Evolutionary conservation across 768 basidiomycete genomes (phyloP), one percentile per base, ranked within the genome.

Genomic region (Pisolithus albus): DNA sequence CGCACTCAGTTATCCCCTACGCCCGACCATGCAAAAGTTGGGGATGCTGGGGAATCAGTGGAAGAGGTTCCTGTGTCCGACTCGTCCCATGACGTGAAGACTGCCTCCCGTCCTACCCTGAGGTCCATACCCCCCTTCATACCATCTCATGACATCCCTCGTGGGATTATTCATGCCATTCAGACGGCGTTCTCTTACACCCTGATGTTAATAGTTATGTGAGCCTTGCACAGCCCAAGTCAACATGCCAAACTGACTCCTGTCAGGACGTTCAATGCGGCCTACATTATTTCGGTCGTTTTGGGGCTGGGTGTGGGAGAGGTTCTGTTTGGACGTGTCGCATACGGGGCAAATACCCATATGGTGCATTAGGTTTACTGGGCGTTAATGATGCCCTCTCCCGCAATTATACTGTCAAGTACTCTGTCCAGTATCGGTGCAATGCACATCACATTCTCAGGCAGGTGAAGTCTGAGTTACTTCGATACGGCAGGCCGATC

Each of bases 171-270:
- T 39, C 80, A 83, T 55, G 78, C 78, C 8, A 51, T 82, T 18
- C 88, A 91, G 52, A 73, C 81, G 39, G 65, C 81, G 19, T 59
- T 93, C 19, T 70, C 69, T 23, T 94, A 89, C 58, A 57, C 74
- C 5, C 76, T 94, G 51, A 94, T 95, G 92, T 66, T 92, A 63
- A 81, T 79, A 8, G 75, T 88, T 59, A 91, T 92, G 88, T 90
- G 66, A 68, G 83, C 41, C 44, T 32, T 9, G n/a, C 39, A 46
- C 45, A 1, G 37, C n/a, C 9, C 37, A 47, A 11, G 43, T 23
- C 4, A 24, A 50, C 3, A 34, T 38, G 60, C 30, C 39, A 37
- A 45, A 16, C 32, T 60, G 56, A 61, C 21, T 44, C 21, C 48
- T 37, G 36, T 9, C 61, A 94, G 91, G 92, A 87, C 87, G 6